Conservation (phyloP, 768 basidiomycete species). For the Russula lepida region DNA sequence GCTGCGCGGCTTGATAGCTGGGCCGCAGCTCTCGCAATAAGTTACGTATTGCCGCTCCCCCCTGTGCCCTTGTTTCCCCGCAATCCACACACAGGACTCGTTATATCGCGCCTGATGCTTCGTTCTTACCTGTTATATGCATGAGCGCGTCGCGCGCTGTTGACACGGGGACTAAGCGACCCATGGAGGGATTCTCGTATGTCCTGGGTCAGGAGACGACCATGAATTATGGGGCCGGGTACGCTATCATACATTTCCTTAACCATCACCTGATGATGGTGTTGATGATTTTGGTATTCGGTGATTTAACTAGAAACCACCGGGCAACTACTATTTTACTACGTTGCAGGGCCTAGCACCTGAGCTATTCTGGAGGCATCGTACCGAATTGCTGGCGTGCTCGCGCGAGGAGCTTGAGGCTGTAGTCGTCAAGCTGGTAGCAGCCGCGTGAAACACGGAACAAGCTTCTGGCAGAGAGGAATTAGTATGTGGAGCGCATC, state of each 20-base stretch:
- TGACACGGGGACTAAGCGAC: conserved; percentile 49
- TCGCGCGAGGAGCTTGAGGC: conserved; percentile 42
- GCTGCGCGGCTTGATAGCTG: conserved; percentile 53
- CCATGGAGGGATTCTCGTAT: conserved; percentile 67
- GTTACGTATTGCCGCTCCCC: conserved; percentile 13
- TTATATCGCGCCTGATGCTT: conserved; percentile 28
- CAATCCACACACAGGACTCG: conserved; percentile 42
- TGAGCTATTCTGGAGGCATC: conserved; percentile 57
- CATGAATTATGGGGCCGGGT: conserved; percentile 87
- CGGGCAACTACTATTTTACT: not conserved
- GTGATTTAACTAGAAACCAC: not conserved
- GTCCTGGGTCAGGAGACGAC: conserved; percentile 92
- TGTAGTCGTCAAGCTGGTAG: conserved; percentile 31
- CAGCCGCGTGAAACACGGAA: not conserved
- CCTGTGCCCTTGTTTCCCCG: not conserved
- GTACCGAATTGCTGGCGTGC: conserved; percentile 38
- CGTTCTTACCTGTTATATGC: conserved; percentile 69
- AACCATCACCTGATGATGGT: not conserved
- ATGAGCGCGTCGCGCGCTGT: conserved; percentile 77
- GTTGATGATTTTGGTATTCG: not conserved
- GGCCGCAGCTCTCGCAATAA: conserved; percentile 57
- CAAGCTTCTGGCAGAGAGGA: not conserved
- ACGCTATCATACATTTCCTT: conserved; percentile 15
- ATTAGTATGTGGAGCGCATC: conserved; percentile 14
- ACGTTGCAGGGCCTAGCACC: conserved; percentile 66